Base-by-base conservation (phyloP, 2,329 filamentous ascomycete species). In the Aciculosporium take region DNA sequence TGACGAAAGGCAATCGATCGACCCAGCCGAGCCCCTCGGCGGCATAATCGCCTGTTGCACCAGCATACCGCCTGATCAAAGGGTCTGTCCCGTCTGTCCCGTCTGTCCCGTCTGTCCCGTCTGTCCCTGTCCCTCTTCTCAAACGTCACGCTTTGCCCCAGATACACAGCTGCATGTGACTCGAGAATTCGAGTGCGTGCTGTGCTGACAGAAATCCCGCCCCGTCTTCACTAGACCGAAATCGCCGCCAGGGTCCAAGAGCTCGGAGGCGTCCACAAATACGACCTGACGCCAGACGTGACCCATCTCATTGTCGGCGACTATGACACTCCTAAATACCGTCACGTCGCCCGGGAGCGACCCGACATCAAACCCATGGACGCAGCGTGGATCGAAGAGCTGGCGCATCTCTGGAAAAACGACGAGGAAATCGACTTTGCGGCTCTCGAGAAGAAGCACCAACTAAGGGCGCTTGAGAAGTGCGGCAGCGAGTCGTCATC, bases 251-350 rank as follows among this genome's bases (percentile, higher is more conserved):
- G 78, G 46, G 83, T 84, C 15, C 62, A 69, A 48, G 77, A 94
- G 56, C 86, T 98, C 68, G 91, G 91, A 49, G 91, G 88, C 39
- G 62, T 74, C 45, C 84, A 94, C 69, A 87, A 84, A 53, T 82
- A 87, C 60, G 88, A 98, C 59, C 76, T 98, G 34, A 96, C 88
- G n/a, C 84, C 84, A 43, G 86, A 95, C 59, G 86, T 94, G 37
- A 96, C 91, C 5, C 91, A 98, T 65, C 77, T 98, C 36, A 74
- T 98, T 48, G 85, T 94, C 46, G 91, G 88, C 58, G 80, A 84
- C 53, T 83, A 86, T 53, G 76, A 89, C 57, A 96, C 89, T 1
- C 77, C 83, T 38, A 98, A 98, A 61, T 98, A 98, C 63, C 82
- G 80, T 59, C 94, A 94, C 68, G 89, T 96, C 54, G 91, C 89